Evolutionary conservation across 179 eudicot species (phyloP), one percentile per base, ranked within the genome.

Genomic region (Patellifolia procumbens): DNA sequence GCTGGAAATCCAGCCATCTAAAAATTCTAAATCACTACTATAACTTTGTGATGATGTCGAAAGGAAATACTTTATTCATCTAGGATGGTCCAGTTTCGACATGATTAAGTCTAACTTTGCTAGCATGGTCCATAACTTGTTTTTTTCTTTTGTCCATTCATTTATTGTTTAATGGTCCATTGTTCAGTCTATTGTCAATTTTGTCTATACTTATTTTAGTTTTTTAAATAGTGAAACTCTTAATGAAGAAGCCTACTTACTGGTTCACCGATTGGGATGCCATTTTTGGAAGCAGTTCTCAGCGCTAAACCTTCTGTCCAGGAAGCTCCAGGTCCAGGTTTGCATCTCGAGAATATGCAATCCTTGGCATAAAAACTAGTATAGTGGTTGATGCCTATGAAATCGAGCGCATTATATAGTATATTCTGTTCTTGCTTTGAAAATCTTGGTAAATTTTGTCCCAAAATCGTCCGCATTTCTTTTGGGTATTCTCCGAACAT

Each of bases 341-440:
- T 72, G 70, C 97, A 91, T 29, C 69, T 28, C 16, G 92, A 87
- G 76, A 79, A 78, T 65, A 91, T 85, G 87, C 97, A 92, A 62
- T 92, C 97, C 78, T 88, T 81, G 71, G 68, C 80, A 65, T 92
- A 92, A 77, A 83, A 87, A 72, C 89, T 89, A 17, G 91, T 88
- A 72, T 91, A 92, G 53, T 92, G 96, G 74, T 92, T 92, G 62
- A 91, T 85, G 39, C 96, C 97, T 45, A 91, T 89, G 77, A 92
- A 92, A 76, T 92, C 97, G 15, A 82, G 42, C 5, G 87, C 83
- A 26, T 80, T 70, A 24, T 79, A 62, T 63, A 91, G 73, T 43
- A 71, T 59, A 68, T 79, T 73, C 65, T 70, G 29, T 63, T 89
- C 87, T 13, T 80, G 48, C 45, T 58, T 43, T 17, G 89, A 79